These are phyloP conservation scores for Physcomitrium patens DNA, from an alignment of 225 moss, liverwort and hornwort species.

Conservation along the genomic window DNA sequence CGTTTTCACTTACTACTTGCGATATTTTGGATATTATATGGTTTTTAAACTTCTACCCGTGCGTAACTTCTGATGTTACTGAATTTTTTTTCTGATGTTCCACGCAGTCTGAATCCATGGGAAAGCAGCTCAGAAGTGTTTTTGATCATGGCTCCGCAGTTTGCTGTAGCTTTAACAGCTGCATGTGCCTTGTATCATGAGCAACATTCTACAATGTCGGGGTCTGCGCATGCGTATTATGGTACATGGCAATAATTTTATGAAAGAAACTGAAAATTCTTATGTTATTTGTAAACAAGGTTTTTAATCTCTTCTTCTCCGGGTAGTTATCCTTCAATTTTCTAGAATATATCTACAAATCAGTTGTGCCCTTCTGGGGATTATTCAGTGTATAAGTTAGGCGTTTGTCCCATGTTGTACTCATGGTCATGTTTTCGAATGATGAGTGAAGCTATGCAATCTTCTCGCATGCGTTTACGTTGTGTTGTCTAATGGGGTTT, in stretches of 20 bases:
- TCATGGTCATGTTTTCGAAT: constrained; percentile 5
- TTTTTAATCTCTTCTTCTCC: neutral
- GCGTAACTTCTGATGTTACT: constrained; percentile 23
- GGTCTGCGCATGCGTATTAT: constrained; percentile 37
- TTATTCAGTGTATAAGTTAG: constrained; percentile 11
- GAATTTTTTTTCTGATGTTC: constrained; percentile 4
- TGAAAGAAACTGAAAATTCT: constrained; percentile 11
- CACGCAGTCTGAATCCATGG: constrained; percentile 86
- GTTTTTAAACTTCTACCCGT: neutral
- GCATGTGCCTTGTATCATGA: constrained; percentile 94
- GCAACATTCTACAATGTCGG: constrained; percentile 55
- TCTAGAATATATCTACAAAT: neutral
- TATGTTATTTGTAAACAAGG: constrained; percentile 3
- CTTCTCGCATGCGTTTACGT: neutral
- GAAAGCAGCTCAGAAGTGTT: constrained; percentile 76
- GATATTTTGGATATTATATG: neutral
- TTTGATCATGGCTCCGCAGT: constrained; percentile 81
- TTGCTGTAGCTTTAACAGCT: constrained; percentile 82
- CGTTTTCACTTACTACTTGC: no score
- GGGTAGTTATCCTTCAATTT: neutral
- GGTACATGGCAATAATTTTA: constrained; percentile 39
- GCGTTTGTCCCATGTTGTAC: neutral
- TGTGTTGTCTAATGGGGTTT: neutral
- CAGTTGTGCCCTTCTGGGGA: constrained; percentile 9
- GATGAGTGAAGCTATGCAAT: constrained; percentile 1